phyloP scores from a whole-genome alignment of 2,329 filamentous ascomycete species.

The Hypomyces perniciosus region DNA sequence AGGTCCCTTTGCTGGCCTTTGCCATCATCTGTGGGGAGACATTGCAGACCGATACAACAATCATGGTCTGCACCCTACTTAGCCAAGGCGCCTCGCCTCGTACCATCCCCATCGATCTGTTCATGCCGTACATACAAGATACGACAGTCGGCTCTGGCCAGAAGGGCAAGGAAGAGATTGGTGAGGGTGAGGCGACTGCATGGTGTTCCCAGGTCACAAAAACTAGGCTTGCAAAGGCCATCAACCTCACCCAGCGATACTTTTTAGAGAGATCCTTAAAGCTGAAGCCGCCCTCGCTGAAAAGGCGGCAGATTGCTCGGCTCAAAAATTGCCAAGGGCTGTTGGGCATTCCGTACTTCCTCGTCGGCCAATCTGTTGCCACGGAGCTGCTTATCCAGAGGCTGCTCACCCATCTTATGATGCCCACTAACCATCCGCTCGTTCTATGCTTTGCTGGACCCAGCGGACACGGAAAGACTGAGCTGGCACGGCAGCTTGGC shows the following conservation, averaged over 20 bases:
- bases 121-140: not conserved
- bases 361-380: conserved; percentile 30
- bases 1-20: conserved; percentile 7
- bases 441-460: conserved; percentile 35
- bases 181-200: not conserved
- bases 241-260: conserved; percentile 29
- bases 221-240: conserved; percentile 19
- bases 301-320: conserved; percentile 22
- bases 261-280: conserved; percentile 22
- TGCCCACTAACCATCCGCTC: conserved; percentile 1
- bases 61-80: conserved; percentile 9
- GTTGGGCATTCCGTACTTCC: conserved; percentile 27
- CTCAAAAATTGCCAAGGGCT: conserved; percentile 20
- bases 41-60: not conserved
- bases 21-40: conserved; percentile 7
- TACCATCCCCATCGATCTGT: not conserved
- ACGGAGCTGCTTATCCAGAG: conserved; percentile 20
- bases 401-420: conserved; percentile 4
- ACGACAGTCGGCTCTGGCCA: not conserved
- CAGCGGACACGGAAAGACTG: conserved; percentile 45
- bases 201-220: conserved; percentile 21
- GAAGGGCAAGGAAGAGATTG: not conserved
- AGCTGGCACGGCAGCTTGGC: conserved; percentile 37
- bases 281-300: conserved; percentile 17
- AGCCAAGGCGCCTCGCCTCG: conserved; percentile 4